Base-by-base conservation (phyloP, 352 stramenopile species). In the Aphanomyces invadans region DNA sequence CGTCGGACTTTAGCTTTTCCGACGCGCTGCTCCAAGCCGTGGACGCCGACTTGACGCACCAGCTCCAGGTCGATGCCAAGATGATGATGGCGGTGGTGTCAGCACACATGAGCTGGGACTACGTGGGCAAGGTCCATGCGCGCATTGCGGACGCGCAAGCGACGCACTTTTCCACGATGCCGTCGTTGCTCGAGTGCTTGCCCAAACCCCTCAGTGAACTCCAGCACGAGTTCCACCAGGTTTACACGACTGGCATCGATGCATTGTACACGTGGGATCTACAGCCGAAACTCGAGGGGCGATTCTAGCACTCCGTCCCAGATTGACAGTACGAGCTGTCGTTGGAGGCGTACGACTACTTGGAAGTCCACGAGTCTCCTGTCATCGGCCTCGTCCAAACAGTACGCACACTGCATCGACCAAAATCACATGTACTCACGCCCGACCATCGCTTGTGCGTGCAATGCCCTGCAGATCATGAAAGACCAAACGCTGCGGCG, bases 31-130 rank as follows among this genome's bases (percentile, higher is more conserved):
- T 92, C 5, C 77, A 87, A 39, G 83, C 80, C 42, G 81, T 94
- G 12, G 83, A 94, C 61, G 76, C 90, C 31, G 85, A 94, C 63
- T 72, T 94, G 42, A 75, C 81, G 48, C 71, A 72, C 23, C 73
- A 76, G 1, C 36, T 79, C 2, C 80, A 92, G 54, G 76, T 89
- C 25, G 83, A 94, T 49, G 80, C 83, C 31, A 87, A 86, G 45
- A 77, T 90, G 26, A 81, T 94, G 65, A 91, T 94, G 83, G 87
- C 85, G n/a, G 90, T 94, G 66, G 92, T 92, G 68, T 92, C 85
- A 53, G 74, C 85, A 4, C 89, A 82, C 61, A 80, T 90, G 75
- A 92, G 85, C 59, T 78, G 80, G 19, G 77, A 89, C 51, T 91
- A 92, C 68, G 73, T 91, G 39, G 73, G 76, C 28, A 75, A 65